Percentiles rank a stretch among this genome's conserved stretches.
phyloP scores from a whole-genome alignment of 306 rosid genomes.

The Carpinus fangiana region DNA sequence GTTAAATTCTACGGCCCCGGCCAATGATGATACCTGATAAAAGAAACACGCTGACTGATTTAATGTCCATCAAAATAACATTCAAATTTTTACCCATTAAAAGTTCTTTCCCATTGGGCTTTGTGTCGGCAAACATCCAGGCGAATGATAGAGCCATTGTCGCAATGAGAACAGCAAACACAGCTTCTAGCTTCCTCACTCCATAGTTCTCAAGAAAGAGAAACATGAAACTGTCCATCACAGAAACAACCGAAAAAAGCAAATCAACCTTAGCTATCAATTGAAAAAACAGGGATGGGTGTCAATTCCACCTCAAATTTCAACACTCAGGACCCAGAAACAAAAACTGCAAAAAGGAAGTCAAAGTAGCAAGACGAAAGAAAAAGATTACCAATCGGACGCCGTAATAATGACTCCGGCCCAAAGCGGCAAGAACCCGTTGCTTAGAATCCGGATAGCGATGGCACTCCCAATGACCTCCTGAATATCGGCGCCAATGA shows the following conservation, averaged over 20 bases:
- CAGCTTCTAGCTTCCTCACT: slow-evolving; percentile 92
- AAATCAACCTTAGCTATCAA: slow-evolving; percentile 7
- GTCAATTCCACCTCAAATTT: neutral
- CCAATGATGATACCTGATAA: neutral
- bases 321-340: neutral
- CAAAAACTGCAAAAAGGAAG: neutral
- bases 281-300: neutral
- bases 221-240: slow-evolving; percentile 63
- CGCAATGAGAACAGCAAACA: slow-evolving; percentile 74
- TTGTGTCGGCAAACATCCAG: slow-evolving; percentile 86
- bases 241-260: slow-evolving; percentile 26
- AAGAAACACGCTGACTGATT: neutral
- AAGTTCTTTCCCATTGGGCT: slow-evolving; percentile 72
- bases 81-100: slow-evolving; percentile 47
- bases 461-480: slow-evolving; percentile 95
- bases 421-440: slow-evolving; percentile 75
- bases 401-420: slow-evolving; percentile 86
- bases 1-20: slow-evolving; percentile 22
- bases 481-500: slow-evolving; percentile 90
- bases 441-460: slow-evolving; percentile 81
- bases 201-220: slow-evolving; percentile 88
- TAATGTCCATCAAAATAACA: neutral
- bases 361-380: neutral
- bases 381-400: slow-evolving; percentile 63
- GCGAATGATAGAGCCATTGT: slow-evolving; percentile 83